A percentile compares a stretch with the other conserved stretches of the same genome.
Conservation (phyloP, 768 basidiomycete species). For the Royoungia palumana region DNA sequence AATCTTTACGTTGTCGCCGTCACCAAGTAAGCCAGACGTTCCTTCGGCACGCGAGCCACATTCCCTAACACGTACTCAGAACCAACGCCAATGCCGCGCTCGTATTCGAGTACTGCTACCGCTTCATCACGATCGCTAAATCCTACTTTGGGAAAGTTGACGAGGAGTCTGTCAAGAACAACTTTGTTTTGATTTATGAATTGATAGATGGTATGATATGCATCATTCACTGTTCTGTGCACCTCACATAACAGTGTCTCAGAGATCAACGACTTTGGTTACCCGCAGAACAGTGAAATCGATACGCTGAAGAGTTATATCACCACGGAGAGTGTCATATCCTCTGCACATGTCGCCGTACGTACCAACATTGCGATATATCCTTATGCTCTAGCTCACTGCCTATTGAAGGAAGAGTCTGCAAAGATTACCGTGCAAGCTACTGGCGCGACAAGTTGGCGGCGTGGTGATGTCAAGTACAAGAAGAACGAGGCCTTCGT, state of each 20-base stretch:
- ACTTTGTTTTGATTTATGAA: constrained; percentile 98
- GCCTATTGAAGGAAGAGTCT: constrained; percentile 75
- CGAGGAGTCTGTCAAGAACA: constrained; percentile 98
- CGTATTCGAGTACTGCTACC: constrained; percentile 97
- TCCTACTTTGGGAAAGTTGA: constrained; percentile 98
- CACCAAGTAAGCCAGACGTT: constrained; percentile 68
- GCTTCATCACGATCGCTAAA: constrained; percentile 90
- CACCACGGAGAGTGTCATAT: constrained; percentile 94
- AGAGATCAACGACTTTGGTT: constrained; percentile 99
- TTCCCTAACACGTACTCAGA: constrained; percentile 39
- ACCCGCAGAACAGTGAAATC: constrained; percentile 98
- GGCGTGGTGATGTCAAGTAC: constrained; percentile 94
- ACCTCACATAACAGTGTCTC: constrained; percentile 9
- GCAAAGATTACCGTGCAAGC: constrained; percentile 97
- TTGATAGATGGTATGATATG: constrained; percentile 78
- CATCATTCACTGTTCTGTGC: constrained; percentile 9
- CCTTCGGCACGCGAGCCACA: not conserved
- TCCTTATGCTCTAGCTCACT: not conserved
- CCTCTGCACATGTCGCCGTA: constrained; percentile 79
- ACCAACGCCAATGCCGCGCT: constrained; percentile 97
- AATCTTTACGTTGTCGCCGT: constrained; percentile 95
- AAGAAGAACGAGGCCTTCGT: constrained; percentile 99
- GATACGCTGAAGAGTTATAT: constrained; percentile 98
- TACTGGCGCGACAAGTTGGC: constrained; percentile 95
- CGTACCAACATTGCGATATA: constrained; percentile 22